These are phyloP conservation scores for Fusarium fujikuroi DNA, from an alignment of 2,329 filamentous ascomycete genomes.

Conservation along the genomic window DNA sequence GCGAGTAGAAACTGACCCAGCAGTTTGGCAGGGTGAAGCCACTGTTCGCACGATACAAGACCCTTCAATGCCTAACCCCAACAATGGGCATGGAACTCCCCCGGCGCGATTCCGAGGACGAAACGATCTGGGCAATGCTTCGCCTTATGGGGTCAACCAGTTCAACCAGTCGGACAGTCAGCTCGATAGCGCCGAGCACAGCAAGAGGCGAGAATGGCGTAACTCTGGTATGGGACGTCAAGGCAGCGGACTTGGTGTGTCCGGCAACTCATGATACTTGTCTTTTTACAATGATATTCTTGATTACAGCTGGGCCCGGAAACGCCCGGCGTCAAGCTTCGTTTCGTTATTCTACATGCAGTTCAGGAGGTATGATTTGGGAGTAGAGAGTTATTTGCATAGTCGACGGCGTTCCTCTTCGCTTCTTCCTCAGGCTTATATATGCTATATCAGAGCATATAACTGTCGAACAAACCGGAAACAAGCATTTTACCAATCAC, in stretches of 20 bases:
- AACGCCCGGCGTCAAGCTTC: slow-evolving; percentile 25
- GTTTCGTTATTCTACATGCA: slow-evolving; percentile 33
- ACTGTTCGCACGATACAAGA: slow-evolving; percentile 83
- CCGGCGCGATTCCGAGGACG: slow-evolving; percentile 61
- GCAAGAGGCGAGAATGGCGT: slow-evolving; percentile 65
- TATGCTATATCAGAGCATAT: slow-evolving; percentile 17
- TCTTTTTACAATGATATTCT: slow-evolving; percentile 28
- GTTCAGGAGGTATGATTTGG: slow-evolving; percentile 47
- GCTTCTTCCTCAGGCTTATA: slow-evolving; percentile 28
- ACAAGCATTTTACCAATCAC: slow-evolving; percentile 31
- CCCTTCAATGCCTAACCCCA: slow-evolving; percentile 55
- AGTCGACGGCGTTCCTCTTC: slow-evolving; percentile 50
- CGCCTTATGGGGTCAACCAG: slow-evolving; percentile 56
- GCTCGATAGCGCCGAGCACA: slow-evolving; percentile 53
- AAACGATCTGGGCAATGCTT: slow-evolving; percentile 55
- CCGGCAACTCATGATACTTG: slow-evolving; percentile 53
- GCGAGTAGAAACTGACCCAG: slow-evolving; percentile 87
- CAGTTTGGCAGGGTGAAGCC: slow-evolving; percentile 83
- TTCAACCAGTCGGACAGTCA: slow-evolving; percentile 58
- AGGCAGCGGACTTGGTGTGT: slow-evolving; percentile 61
- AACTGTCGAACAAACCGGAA: slow-evolving; percentile 28
- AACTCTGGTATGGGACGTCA: slow-evolving; percentile 66
- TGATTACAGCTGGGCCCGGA: slow-evolving; percentile 31
- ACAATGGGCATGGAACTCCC: slow-evolving; percentile 58
- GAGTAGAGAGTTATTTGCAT: slow-evolving; percentile 53